phyloP scores from a whole-genome alignment of 495 filamentous ascomycete genomes.

The Achaetomiella virescens region DNA sequence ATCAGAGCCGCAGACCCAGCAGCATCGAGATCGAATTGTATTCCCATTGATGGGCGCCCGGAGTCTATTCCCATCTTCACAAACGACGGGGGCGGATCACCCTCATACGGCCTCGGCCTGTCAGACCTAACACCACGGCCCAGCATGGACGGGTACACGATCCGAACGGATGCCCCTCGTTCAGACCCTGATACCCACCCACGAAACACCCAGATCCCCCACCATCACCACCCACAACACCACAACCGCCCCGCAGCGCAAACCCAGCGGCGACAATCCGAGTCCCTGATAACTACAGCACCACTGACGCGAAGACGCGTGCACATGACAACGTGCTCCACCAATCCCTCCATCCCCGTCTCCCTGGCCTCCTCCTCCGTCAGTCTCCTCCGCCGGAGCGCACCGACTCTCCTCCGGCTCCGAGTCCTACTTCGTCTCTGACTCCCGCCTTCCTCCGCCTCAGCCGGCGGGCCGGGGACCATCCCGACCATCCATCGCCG shows the following conservation, averaged over 20 bases:
- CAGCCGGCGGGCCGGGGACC: not conserved
- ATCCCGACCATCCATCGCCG: slow-evolving; percentile 37
- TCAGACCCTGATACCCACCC: slow-evolving; percentile 25
- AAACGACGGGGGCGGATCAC: slow-evolving; percentile 4
- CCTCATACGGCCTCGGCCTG: slow-evolving; percentile 40
- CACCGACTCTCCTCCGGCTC: slow-evolving; percentile 47
- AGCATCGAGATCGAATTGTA: slow-evolving; percentile 4
- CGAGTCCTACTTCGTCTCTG: slow-evolving; percentile 58
- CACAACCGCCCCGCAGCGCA: slow-evolving; percentile 4
- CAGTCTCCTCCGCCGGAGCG: slow-evolving; percentile 37
- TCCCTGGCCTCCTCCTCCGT: slow-evolving; percentile 22
- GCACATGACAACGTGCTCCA: slow-evolving; percentile 40
- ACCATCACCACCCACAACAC: slow-evolving; percentile 16
- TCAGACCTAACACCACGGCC: slow-evolving; percentile 43
- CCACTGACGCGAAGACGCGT: slow-evolving; percentile 74
- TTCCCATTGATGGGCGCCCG: not conserved
- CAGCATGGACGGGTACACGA: slow-evolving; percentile 39
- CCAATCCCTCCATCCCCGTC: slow-evolving; percentile 15
- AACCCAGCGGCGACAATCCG: slow-evolving; percentile 22
- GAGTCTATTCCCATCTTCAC: not conserved
- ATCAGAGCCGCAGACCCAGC: slow-evolving; percentile 10
- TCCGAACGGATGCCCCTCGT: slow-evolving; percentile 6
- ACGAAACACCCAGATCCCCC: slow-evolving; percentile 23
- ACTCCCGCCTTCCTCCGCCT: slow-evolving; percentile 6
- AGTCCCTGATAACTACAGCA: slow-evolving; percentile 61